Conservation (phyloP, 2,329 filamentous ascomycete genomes). For the Trichophyton schoenleinii region DNA sequence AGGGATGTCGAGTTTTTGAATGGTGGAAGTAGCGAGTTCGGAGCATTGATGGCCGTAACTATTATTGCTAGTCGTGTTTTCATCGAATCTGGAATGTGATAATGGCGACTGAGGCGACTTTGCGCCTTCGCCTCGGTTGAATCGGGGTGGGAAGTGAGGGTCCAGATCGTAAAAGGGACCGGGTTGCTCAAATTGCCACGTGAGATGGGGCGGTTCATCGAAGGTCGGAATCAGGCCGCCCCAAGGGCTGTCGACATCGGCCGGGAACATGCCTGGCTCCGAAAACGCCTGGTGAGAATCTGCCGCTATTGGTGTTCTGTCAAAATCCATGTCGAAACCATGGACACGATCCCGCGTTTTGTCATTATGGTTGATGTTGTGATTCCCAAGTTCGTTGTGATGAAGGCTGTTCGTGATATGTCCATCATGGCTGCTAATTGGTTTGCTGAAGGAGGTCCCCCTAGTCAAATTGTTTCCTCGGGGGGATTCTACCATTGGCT, state of each 20-base stretch:
- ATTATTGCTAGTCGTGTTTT: not conserved
- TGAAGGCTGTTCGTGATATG: not conserved
- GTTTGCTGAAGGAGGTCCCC: not conserved
- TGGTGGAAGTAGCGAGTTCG: not conserved
- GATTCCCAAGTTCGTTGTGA: not conserved
- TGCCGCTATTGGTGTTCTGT: not conserved
- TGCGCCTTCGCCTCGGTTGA: not conserved
- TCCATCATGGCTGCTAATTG: not conserved
- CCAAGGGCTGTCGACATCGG: not conserved
- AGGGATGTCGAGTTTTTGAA: not conserved
- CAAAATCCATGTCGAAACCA: not conserved
- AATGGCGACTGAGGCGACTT: not conserved
- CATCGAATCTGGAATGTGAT: not conserved
- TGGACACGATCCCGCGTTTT: not conserved
- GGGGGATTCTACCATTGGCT: not conserved
- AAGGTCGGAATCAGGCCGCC: not conserved
- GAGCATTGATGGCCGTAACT: not conserved
- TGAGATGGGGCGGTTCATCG: not conserved
- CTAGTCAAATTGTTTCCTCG: not conserved
- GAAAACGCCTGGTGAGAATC: not conserved
- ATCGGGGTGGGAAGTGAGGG: not conserved
- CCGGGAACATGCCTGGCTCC: not conserved
- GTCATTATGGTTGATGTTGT: not conserved
- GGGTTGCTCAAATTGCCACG: not conserved
- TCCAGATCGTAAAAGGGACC: not conserved